Percentiles rank a stretch among this genome's conserved stretches.
Evolutionary conservation across 2,329 filamentous ascomycete genomes (phyloP).

Genomic region (Pyricularia sp.): DNA sequence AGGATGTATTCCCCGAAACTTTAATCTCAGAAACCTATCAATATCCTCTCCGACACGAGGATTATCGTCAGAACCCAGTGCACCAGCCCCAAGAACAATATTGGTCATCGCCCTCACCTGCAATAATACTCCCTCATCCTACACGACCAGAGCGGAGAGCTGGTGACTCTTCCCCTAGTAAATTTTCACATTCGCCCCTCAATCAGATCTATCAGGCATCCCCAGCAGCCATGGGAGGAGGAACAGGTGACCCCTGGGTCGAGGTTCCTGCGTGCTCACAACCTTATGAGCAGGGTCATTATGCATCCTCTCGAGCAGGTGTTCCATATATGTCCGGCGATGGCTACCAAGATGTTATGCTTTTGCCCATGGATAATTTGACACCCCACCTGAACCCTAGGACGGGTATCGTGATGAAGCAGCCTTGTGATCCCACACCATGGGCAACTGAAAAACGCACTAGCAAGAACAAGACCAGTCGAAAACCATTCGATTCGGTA

Average conservation of each 20-base stretch:
- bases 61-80: background rate
- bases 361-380: background rate
- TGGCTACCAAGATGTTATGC: background rate
- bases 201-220: background rate
- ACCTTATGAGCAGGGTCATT: background rate
- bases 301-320: background rate
- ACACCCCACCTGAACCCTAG: background rate
- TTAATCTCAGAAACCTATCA: background rate
- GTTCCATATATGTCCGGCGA: background rate
- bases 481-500: slow-evolving; percentile 11
- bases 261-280: background rate
- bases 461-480: background rate
- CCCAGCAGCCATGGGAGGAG: background rate
- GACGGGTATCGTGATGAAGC: background rate
- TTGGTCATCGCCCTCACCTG: background rate
- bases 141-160: background rate
- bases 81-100: background rate
- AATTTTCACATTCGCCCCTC: background rate
- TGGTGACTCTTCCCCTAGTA: background rate
- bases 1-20: background rate
- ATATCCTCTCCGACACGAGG: background rate
- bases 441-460: background rate
- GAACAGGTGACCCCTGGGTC: background rate
- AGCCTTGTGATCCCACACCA: background rate
- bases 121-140: background rate